Percentiles rank a stretch among this genome's conserved stretches.
Conservation (phyloP, 2,329 filamentous ascomycete species). For the Colletotrichum simmondsii region DNA sequence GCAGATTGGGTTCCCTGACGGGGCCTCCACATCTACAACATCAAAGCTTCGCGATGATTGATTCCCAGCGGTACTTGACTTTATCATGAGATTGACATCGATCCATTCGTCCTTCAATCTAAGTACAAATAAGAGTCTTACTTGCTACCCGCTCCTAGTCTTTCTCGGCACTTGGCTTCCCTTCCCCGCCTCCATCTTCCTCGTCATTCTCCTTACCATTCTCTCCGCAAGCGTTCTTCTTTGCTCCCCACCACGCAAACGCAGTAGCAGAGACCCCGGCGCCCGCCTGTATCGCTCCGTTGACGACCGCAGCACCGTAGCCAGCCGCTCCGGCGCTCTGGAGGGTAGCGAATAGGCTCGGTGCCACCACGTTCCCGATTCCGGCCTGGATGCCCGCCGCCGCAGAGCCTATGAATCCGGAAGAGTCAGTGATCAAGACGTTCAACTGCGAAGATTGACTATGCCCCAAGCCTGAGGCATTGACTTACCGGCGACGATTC, state of each 20-base stretch:
- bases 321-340: background rate
- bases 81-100: background rate
- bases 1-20: background rate
- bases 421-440: background rate
- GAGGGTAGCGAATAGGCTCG: background rate
- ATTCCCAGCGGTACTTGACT: background rate
- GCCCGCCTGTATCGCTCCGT: background rate
- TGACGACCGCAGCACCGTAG: background rate
- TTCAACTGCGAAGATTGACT: too few species aligned
- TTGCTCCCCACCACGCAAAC: background rate
- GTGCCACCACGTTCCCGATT: slow-evolving; percentile 1
- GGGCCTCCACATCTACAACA: background rate
- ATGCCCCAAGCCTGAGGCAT: too few species aligned
- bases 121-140: background rate
- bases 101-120: background rate
- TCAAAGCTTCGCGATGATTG: background rate
- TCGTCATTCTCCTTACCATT: background rate
- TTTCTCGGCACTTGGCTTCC: background rate
- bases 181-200: background rate
- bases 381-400: background rate
- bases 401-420: background rate
- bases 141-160: background rate
- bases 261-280: background rate
- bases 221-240: background rate
- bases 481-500: background rate